Evolutionary conservation across 2,329 filamentous ascomycete species (phyloP), one percentile per base, ranked within the genome.

Genomic region (Berkeleyomyces basicola): DNA sequence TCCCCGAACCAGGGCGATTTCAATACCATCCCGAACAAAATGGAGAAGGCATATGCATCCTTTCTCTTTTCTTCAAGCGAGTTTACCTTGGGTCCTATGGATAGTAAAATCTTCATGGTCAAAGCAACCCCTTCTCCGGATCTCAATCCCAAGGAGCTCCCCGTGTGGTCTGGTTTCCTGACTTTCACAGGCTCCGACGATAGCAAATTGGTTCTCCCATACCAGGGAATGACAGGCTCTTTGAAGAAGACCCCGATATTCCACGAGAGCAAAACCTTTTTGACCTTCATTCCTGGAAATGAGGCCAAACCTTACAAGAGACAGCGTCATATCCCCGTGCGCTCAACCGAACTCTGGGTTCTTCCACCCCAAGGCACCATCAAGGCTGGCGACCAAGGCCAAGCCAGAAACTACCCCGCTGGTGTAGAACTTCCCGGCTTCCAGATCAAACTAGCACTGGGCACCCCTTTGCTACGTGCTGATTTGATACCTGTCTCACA

Each of bases 131-230:
- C 69, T 3, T 70, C 71, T 1, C 43, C 59, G 1, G 67, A 68
- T 11, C 65, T 74, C 7, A 67, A 72, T 46, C 64, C 65, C 5
- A 66, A 65, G 0, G 69, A 69, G 4, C 66, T 77, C 31, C 75
- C 75, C 3, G 70, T 77, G 6, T 78, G 77, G 68, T 73, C 72
- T 16, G 76, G 76, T 31, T 77, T 72, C 68, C 69, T 78, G 57
- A 69, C 73, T 10, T 67, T 78, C 60, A 73, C 72, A 46, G 70
- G 71, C 58, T 72, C 71, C 42, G 73, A 73, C 43, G 71, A 70
- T 31, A 70, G 73, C 7, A 66, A 68, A 14, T 69, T 76, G 16
- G 68, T 69, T 3, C 65, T 77, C 9, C 75, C 75, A 1, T 77
- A 77, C 67, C 69, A 74, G 33, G 75, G 74, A 11, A 67, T 74